Evolutionary conservation across 306 rosid genomes (phyloP), one percentile per base, ranked within the genome.

Genomic region (Glycine tomentella): DNA sequence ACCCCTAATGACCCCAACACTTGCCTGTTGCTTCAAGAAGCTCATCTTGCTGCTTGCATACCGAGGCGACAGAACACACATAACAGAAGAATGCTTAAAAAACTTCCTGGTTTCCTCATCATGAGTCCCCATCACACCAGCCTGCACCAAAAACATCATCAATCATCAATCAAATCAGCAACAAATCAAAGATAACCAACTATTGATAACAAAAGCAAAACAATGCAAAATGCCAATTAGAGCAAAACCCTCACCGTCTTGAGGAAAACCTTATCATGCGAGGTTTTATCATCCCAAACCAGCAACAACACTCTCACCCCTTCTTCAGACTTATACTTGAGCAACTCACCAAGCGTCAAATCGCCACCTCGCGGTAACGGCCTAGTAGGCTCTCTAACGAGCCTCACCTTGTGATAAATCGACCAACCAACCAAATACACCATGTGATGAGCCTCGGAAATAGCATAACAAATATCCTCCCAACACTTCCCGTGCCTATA

Each of bases 231-330:
- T 10, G 69, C 6, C 70, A 45, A 12, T 0, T 15, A 6, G 6
- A 65, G 7, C 17, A 5, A 56, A 34, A 78, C 0, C 10, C 89
- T 78, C 80, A 93, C 98, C 92, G 97, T 74, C 69, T 87, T 87
- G 73, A 93, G 69, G 70, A 85, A 68, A 64, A 86, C 7, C 80
- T 84, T 90, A 75, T 93, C 93, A 5, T 88, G 92, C 2, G 99
- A 95, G 82, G 97, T 90, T 89, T 93, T 93, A 61, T 95, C 98
- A 84, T 95, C 98, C 99, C 99, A 95, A 59, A 93, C 75, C 84
- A 95, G 79, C 83, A 95, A 52, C 87, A 95, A 48, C 55, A 95
- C 94, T 33, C 98, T 71, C 0, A 95, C 97, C 5, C 99, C 99
- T 86, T 95, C 99, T 81, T 90, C 75, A 75, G 97, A 92, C 80